Evolutionary conservation across 768 basidiomycete species (phyloP).

Genomic region (Phanerochaete carnosa): DNA sequence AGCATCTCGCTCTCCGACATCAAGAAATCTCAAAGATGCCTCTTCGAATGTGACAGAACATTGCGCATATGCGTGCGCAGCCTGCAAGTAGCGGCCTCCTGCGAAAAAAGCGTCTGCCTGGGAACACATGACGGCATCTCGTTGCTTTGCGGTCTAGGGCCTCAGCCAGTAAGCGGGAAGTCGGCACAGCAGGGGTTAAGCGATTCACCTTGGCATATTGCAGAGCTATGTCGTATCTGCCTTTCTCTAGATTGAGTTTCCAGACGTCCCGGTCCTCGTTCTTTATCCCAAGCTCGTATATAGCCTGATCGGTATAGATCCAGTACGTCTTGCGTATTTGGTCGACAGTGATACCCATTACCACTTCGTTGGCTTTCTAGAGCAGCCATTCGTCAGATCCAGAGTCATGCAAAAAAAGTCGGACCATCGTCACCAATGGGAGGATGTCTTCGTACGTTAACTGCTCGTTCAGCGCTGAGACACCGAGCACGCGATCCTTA

Average conservation of each 20-base stretch:
- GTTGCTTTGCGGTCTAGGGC: slow-evolving; percentile 81
- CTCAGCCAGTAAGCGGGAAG: background rate
- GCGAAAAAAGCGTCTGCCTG: slow-evolving; percentile 82
- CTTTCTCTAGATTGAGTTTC: slow-evolving; percentile 82
- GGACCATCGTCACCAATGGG: slow-evolving; percentile 53
- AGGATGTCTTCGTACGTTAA: slow-evolving; percentile 80
- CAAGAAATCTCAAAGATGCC: slow-evolving; percentile 86
- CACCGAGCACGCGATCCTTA: slow-evolving; percentile 68
- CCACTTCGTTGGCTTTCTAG: slow-evolving; percentile 73
- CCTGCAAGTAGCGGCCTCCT: slow-evolving; percentile 80
- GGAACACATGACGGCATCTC: slow-evolving; percentile 77
- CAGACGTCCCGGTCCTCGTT: slow-evolving; percentile 96
- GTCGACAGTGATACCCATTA: slow-evolving; percentile 77
- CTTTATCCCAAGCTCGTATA: slow-evolving; percentile 81
- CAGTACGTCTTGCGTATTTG: slow-evolving; percentile 89
- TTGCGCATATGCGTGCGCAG: slow-evolving; percentile 90
- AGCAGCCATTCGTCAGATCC: background rate
- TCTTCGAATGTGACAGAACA: slow-evolving; percentile 88
- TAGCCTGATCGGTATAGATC: slow-evolving; percentile 85
- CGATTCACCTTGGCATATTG: slow-evolving; percentile 79
- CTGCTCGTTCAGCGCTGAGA: slow-evolving; percentile 79
- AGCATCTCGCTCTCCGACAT: slow-evolving; percentile 86
- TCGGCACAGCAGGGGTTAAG: slow-evolving; percentile 32
- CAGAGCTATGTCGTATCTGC: slow-evolving; percentile 74
- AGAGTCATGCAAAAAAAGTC: slow-evolving; percentile 20